Base-by-base conservation (phyloP, 768 basidiomycete species). In the Tylopilus sp. region DNA sequence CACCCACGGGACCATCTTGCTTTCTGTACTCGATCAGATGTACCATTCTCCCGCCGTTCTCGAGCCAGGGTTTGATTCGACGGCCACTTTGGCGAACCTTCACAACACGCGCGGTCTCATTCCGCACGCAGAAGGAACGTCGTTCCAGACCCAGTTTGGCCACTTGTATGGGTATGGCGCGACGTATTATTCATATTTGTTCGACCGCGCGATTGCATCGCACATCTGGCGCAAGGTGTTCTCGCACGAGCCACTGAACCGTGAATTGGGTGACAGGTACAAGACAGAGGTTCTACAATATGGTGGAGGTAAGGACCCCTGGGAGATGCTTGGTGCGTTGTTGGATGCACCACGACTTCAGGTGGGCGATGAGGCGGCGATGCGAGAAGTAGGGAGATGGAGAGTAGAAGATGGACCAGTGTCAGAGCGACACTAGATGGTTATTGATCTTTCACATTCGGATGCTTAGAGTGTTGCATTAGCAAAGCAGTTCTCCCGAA, bases 131-230 rank as follows among this genome's bases (percentile, higher is more conserved):
- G 73, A 76, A 0, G 89, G 88, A 0, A 98, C 95, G 0, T 87
- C 91, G 0, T 94, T 93, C 78, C 97, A 98, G 64, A 93, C 93
- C 0, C 92, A 95, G 62, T 99, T 99, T 59, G 89, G 91, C 0
- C 97, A 99, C 67, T 74, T 99, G 6, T 95, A 88, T 63, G 93
- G 95, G 3, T 99, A 99, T 61, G 95, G 96, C 6, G 94, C 96
- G 14, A 97, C 93, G 0, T 99, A 99, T 67, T 99, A 99, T 63
- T 94, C 93, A 4, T 99, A 99, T 66, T 78, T 98, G 13, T 95
- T 99, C 59, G 97, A 98, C 60, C 84, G 95, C 6, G 93, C 93
- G 5, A 97, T 99, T 54, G 96, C 97, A 0, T 89, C 89, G 7
- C 81, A 88, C n/a, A 86, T 98, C 0, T 99, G 92, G 89, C 69